Percentiles rank a stretch among this genome's conserved stretches.
These are phyloP conservation scores for Colletotrichum theobromicola DNA, from an alignment of 2,329 filamentous ascomycete genomes.

Conservation along the genomic window DNA sequence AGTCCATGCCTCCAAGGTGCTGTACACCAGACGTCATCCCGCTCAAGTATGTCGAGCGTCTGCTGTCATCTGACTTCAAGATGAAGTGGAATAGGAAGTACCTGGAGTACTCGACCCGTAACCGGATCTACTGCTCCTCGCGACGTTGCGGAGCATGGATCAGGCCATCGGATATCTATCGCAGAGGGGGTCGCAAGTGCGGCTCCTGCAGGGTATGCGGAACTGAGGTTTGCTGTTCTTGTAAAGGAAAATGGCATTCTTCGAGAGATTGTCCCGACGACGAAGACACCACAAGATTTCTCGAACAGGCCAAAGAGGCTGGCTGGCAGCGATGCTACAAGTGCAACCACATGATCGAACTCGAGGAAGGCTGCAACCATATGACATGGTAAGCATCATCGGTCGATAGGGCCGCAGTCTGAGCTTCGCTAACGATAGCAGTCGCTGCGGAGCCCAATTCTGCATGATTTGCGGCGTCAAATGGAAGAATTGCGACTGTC, in stretches of 20 bases:
- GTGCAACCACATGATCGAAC: conserved; percentile 77
- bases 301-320: conserved; percentile 68
- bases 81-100: conserved; percentile 82
- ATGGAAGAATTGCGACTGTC: conserved; percentile 85
- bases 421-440: conserved; percentile 31
- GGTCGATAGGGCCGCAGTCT: not conserved
- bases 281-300: conserved; percentile 66
- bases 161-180: conserved; percentile 70
- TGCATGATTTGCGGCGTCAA: conserved; percentile 84
- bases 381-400: conserved; percentile 76
- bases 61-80: conserved; percentile 80
- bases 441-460: conserved; percentile 82
- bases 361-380: conserved; percentile 85
- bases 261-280: conserved; percentile 74
- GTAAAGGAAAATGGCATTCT: conserved; percentile 77
- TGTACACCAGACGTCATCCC: conserved; percentile 78
- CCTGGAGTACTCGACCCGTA: conserved; percentile 74
- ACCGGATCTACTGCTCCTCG: conserved; percentile 79
- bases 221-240: conserved; percentile 75
- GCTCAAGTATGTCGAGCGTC: conserved; percentile 74
- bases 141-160: conserved; percentile 81
- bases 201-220: conserved; percentile 75
- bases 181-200: conserved; percentile 63
- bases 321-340: conserved; percentile 80
- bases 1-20: conserved; percentile 85